Conservation (phyloP, 805 yeast species). For the Candida saitoana region DNA sequence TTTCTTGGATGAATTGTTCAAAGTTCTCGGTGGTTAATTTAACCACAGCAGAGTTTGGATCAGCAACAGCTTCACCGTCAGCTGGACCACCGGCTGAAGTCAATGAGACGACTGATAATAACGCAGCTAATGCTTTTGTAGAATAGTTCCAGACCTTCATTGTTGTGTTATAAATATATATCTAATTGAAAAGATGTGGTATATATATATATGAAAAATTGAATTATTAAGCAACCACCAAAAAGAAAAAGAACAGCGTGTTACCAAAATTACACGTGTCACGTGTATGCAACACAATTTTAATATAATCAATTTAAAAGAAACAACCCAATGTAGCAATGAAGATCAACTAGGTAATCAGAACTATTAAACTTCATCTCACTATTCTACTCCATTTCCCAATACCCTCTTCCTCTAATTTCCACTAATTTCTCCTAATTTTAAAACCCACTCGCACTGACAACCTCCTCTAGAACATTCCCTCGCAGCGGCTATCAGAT, state of each 20-base stretch:
- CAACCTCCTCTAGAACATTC: too few species aligned
- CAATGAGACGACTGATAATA: constrained; percentile 32
- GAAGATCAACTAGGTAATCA: too few species aligned
- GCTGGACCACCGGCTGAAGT: constrained; percentile 35
- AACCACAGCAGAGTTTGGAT: constrained; percentile 83
- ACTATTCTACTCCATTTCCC: too few species aligned
- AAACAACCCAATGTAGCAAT: too few species aligned
- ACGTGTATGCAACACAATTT: neutral
- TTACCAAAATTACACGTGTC: neutral
- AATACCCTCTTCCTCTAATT: too few species aligned
- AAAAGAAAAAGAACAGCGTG: neutral
- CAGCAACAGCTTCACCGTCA: constrained; percentile 65
- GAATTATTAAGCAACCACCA: neutral
- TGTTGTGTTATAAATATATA: neutral
- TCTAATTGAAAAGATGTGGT: neutral
- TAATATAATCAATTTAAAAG: too few species aligned
- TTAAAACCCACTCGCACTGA: too few species aligned
- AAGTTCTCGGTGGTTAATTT: constrained; percentile 67
- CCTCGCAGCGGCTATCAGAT: too few species aligned
- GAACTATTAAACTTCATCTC: too few species aligned
- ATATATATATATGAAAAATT: neutral
- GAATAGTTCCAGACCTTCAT: constrained; percentile 43
- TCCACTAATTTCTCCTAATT: too few species aligned
- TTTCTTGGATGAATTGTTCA: constrained; percentile 57
- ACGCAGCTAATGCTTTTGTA: constrained; percentile 32